These are phyloP conservation scores for Trametes cingulata DNA, from an alignment of 768 basidiomycete genomes.

Conservation along the genomic window DNA sequence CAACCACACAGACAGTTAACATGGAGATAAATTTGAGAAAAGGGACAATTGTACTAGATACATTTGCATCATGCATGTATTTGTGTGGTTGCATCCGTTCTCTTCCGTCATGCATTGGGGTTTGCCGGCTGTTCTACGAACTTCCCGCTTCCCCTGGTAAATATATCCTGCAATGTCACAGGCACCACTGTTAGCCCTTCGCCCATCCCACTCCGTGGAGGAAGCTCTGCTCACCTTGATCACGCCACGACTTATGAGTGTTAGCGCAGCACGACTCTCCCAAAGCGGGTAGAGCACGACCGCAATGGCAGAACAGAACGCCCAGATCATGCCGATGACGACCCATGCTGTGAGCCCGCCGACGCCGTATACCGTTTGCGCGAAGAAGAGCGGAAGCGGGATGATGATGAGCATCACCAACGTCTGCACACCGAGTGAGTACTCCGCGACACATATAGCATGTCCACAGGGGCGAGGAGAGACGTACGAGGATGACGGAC, in stretches of 20 bases:
- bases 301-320: conserved; percentile 70
- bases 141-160: conserved; percentile 42
- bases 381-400: conserved; percentile 86
- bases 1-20: too few species aligned
- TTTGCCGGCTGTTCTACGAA: conserved; percentile 24
- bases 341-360: conserved; percentile 79
- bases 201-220: neutral
- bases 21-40: neutral
- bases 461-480: neutral
- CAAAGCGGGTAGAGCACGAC: conserved; percentile 87
- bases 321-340: conserved; percentile 78
- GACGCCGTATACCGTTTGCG: conserved; percentile 66
- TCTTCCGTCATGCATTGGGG: neutral
- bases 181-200: neutral
- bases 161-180: conserved; percentile 39
- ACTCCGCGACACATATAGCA: too few species aligned
- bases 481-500: conserved; percentile 62
- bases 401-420: conserved; percentile 70
- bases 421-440: conserved; percentile 48
- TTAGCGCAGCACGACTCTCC: conserved; percentile 74
- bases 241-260: conserved; percentile 58
- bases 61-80: neutral
- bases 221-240: conserved; percentile 50
- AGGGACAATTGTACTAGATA: neutral
- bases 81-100: neutral